Conservation (phyloP, 2,329 filamentous ascomycete genomes). For the Nothophoma quercina region DNA sequence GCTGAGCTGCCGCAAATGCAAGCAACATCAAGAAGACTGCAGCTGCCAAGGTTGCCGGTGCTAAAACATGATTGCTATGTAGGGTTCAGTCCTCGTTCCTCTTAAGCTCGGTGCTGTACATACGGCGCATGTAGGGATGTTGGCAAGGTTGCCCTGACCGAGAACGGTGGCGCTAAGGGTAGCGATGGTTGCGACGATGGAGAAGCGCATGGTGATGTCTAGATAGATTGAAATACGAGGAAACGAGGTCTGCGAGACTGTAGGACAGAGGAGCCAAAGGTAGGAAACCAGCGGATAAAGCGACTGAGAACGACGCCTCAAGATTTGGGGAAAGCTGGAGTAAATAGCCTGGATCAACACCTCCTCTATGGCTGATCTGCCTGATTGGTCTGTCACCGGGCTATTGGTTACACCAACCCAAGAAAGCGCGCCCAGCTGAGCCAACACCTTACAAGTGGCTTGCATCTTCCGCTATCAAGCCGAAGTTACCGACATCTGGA, state of each 20-base stretch:
- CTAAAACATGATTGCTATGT: conserved; percentile 48
- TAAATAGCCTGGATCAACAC: conserved; percentile 10
- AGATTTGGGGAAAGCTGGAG: conserved; percentile 6
- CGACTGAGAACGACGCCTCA: background rate
- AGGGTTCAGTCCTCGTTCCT: background rate
- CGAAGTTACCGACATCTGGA: conserved; percentile 7
- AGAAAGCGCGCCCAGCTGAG: conserved; percentile 1
- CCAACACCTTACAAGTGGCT: conserved; percentile 6
- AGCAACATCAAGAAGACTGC: conserved; percentile 49
- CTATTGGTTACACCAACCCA: conserved; percentile 10
- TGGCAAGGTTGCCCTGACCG: conserved; percentile 32
- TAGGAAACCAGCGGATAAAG: background rate
- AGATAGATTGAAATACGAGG: background rate
- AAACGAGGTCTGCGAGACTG: background rate
- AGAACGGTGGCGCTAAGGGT: conserved; percentile 34
- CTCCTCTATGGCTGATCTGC: conserved; percentile 1
- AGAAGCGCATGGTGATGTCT: conserved; percentile 35
- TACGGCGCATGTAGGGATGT: conserved; percentile 41
- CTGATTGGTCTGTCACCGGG: conserved; percentile 3
- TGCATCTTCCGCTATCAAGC: conserved; percentile 3
- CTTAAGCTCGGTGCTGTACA: conserved; percentile 1
- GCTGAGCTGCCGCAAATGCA: conserved; percentile 54
- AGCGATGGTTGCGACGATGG: conserved; percentile 32
- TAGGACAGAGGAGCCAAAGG: background rate
- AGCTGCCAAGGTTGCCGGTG: conserved; percentile 46